phyloP scores from a whole-genome alignment of 441 rosid species.

The Gossypium lobatum region DNA sequence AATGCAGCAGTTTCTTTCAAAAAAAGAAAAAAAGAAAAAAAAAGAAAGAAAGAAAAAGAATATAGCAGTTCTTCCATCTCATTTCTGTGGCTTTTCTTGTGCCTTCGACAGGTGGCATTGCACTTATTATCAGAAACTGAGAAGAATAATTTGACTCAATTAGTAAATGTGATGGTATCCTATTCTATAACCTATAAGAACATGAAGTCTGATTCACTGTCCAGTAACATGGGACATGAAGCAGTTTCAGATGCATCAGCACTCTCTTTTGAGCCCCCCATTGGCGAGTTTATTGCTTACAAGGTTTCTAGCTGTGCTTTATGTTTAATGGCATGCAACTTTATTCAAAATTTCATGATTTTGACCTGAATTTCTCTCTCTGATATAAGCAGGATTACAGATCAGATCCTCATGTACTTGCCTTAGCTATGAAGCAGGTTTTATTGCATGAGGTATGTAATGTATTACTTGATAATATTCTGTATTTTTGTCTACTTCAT shows the following conservation, averaged over 20 bases:
- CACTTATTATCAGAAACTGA: conserved; percentile 74
- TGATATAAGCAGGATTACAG: conserved; percentile 49
- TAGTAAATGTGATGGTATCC: conserved; percentile 67
- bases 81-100: conserved; percentile 12
- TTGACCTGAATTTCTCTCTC: conserved; percentile 8
- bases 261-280: conserved; percentile 72
- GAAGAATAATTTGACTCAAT: conserved; percentile 59
- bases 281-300: conserved; percentile 58
- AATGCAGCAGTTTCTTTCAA: background rate
- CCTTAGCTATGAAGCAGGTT: conserved; percentile 78
- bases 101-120: conserved; percentile 62
- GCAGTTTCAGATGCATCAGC: conserved; percentile 43
- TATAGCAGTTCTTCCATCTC: background rate
- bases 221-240: conserved; percentile 39
- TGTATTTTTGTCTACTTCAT: background rate
- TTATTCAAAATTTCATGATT: conserved; percentile 3
- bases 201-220: conserved; percentile 38
- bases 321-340: background rate
- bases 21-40: too few relatives aligned
- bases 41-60: too few relatives aligned
- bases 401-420: conserved; percentile 54
- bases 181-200: conserved; percentile 72
- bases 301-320: conserved; percentile 46
- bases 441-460: conserved; percentile 80
- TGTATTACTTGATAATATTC: background rate